Evolutionary conservation across 2,329 filamentous ascomycete species (phyloP), one percentile per base, ranked within the genome.

Genomic region (Botrytis fragariae): DNA sequence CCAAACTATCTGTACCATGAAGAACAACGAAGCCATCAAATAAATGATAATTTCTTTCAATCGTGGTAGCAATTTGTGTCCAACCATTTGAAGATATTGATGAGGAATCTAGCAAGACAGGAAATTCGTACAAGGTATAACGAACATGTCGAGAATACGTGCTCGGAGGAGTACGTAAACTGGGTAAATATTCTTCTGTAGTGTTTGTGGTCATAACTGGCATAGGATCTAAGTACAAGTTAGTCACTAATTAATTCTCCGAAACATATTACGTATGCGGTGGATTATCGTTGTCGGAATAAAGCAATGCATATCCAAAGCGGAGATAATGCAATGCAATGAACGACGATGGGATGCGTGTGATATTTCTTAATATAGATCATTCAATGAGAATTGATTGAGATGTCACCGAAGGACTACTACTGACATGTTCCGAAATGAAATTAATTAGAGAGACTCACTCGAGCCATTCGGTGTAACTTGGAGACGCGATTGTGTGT

Each of bases 21-120:
- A 92, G 85, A n/a, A 93, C 85, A 3, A 93, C 90, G 77, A 93
- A 93, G 7, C 88, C 90, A 79, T 93, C 91, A 78, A 91, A 93
- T 0, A 89, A 84, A 32, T 86, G 86, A 80, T 93, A 93, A 79
- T 93, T 93, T 69, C 87, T 85, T 76, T 86, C 85, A 60, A 93
- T 86, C 1, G 79, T 80, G 16, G 74, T 74, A 0, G 90, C 90
- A 75, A 93, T 92, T 78, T 92, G 85, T 8, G 89, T 86, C 91
- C 90, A 93, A n/a, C 90, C 90, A 73, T 87, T 88, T 4, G 90
- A 89, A 76, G 92, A 89, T 78, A 93, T 92, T 20, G 90, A 92
- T 77, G 89, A 91, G 78, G 89, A 92, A 81, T 93, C 91, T 2
- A 93, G 85, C 22, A 93, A 82, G 69, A 87, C 86, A 73, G 90